phyloP scores from a whole-genome alignment of 192 early-diverging fungal species.

The Rhizophagus sp. region DNA sequence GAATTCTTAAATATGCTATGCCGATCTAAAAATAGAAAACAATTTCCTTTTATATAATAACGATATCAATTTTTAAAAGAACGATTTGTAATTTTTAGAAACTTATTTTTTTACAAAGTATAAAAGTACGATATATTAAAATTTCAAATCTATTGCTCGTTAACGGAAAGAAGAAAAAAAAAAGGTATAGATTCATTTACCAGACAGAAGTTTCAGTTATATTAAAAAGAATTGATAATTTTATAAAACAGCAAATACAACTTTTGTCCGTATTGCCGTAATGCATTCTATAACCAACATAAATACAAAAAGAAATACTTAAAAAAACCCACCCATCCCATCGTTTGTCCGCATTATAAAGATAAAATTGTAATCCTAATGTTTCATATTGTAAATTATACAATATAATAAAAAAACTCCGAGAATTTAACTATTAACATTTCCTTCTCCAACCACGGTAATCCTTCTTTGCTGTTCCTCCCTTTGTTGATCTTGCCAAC shows the following conservation, averaged over 20 bases:
- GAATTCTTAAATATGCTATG: too few species aligned
- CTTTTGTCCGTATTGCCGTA: not conserved
- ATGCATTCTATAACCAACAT: not conserved
- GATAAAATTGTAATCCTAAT: not conserved
- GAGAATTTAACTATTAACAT: constrained; percentile 3
- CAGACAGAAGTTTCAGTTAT: not conserved
- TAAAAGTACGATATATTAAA: not conserved
- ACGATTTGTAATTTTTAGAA: not conserved
- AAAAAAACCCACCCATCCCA: not conserved
- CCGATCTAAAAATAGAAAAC: too few species aligned
- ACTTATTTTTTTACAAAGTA: not conserved
- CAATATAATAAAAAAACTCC: not conserved
- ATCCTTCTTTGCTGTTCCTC: constrained; percentile 65
- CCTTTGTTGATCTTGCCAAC: constrained; percentile 86
- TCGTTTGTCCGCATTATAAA: not conserved
- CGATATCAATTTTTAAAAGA: too few species aligned
- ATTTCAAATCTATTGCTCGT: not conserved
- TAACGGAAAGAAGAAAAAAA: not conserved
- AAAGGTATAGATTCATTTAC: not conserved
- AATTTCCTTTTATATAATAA: too few species aligned
- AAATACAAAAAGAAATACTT: not conserved
- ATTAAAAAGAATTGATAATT: not conserved
- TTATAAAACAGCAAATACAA: not conserved
- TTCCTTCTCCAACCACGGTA: constrained; percentile 41
- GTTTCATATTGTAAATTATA: not conserved